Conservation (phyloP, 2,329 filamentous ascomycete genomes). For the Aspergillus udagawae region DNA sequence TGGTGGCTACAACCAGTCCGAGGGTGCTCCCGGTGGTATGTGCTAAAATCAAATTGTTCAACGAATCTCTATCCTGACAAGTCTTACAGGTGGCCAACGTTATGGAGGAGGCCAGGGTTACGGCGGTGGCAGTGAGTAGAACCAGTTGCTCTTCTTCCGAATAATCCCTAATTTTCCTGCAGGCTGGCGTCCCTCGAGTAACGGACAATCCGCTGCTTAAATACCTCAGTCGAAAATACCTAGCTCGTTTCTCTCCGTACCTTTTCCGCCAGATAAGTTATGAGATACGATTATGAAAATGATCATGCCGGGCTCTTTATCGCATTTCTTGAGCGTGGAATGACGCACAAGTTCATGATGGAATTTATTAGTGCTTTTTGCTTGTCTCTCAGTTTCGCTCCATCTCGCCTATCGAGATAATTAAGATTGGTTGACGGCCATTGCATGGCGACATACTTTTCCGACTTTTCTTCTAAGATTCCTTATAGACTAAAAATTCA, state of each 20-base stretch:
- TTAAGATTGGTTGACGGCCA: background rate
- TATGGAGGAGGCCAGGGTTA: background rate
- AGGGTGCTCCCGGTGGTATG: slow-evolving; percentile 22
- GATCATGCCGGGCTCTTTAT: background rate
- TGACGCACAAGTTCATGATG: background rate
- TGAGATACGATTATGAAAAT: background rate
- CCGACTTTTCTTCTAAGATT: background rate
- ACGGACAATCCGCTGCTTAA: background rate
- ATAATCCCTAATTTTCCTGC: background rate
- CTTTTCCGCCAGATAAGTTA: background rate
- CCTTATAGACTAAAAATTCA: background rate
- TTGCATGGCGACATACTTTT: background rate
- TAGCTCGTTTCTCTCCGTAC: background rate
- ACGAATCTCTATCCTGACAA: background rate
- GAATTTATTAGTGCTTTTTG: background rate
- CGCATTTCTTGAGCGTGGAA: background rate
- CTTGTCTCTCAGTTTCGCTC: background rate
- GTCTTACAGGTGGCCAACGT: background rate
- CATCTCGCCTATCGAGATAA: background rate
- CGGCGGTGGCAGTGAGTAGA: background rate
- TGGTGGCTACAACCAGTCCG: slow-evolving; percentile 43
- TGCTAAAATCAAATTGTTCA: slow-evolving; percentile 1
- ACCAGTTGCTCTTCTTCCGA: background rate
- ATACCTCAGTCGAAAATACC: background rate
- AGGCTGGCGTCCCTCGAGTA: background rate